Percentiles rank a stretch among this genome's conserved stretches.
These are phyloP conservation scores for Thermomucor indicae-seudaticae DNA, from an alignment of 371 early-diverging fungal genomes.

Conservation along the genomic window DNA sequence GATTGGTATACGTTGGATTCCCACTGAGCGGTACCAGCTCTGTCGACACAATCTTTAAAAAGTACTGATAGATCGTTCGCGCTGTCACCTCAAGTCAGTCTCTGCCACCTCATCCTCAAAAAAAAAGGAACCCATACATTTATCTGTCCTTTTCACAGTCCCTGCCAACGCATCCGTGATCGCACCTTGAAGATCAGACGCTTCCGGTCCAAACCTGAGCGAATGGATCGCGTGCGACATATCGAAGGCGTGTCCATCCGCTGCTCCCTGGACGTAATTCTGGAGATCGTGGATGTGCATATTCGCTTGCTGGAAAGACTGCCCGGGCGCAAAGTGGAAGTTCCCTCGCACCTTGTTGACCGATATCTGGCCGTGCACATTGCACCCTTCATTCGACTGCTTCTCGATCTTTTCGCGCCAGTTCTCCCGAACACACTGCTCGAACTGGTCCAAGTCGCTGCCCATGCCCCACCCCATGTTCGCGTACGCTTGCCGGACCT, in stretches of 20 bases:
- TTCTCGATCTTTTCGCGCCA: slow-evolving; percentile 72
- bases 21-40: slow-evolving; percentile 67
- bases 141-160: slow-evolving; percentile 40
- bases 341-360: slow-evolving; percentile 94
- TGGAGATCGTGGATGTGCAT: slow-evolving; percentile 85
- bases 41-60: slow-evolving; percentile 87
- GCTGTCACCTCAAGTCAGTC: too few species aligned
- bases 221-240: slow-evolving; percentile 83
- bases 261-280: slow-evolving; percentile 41
- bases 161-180: slow-evolving; percentile 81
- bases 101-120: too few species aligned
- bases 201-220: slow-evolving; percentile 73
- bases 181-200: slow-evolving; percentile 18
- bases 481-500: slow-evolving; percentile 83
- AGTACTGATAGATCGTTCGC: slow-evolving; percentile 15
- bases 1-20: slow-evolving; percentile 73
- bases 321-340: slow-evolving; percentile 92
- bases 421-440: slow-evolving; percentile 91
- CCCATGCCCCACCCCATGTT: slow-evolving; percentile 79
- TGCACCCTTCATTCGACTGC: slow-evolving; percentile 78
- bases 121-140: slow-evolving; percentile 41
- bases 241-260: slow-evolving; percentile 36
- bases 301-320: slow-evolving; percentile 71
- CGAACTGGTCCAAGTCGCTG: slow-evolving; percentile 68
- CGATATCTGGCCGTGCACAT: slow-evolving; percentile 69